These are phyloP conservation scores for Fusarium sp. DNA, from an alignment of 2,329 filamentous ascomycete species.

Conservation along the genomic window DNA sequence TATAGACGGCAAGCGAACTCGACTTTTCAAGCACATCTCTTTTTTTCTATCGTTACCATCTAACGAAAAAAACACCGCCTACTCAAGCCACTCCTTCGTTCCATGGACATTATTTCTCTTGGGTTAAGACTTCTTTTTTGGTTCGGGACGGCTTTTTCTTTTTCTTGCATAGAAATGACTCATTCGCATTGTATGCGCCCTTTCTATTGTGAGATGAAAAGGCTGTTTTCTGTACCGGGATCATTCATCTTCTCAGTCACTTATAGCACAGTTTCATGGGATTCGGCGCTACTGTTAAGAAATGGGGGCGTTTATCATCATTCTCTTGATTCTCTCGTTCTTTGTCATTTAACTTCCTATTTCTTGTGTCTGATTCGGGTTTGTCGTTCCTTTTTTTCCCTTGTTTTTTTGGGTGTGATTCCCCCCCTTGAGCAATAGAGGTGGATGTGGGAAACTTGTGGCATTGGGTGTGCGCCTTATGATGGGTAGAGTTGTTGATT, in stretches of 20 bases:
- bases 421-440: conserved; percentile 15
- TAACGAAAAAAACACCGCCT: conserved; percentile 18
- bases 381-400: conserved; percentile 19
- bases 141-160: not conserved
- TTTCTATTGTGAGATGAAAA: not conserved
- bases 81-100: conserved; percentile 30
- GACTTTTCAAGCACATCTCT: conserved; percentile 31
- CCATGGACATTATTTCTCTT: conserved; percentile 29
- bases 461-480: conserved; percentile 29
- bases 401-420: conserved; percentile 1
- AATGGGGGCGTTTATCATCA: conserved; percentile 32
- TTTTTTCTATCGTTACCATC: conserved; percentile 25
- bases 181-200: not conserved
- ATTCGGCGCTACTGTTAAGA: conserved; percentile 42
- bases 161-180: conserved; percentile 11
- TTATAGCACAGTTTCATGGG: conserved; percentile 34
- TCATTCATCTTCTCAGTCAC: conserved; percentile 22
- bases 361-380: conserved; percentile 9
- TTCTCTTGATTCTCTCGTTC: conserved; percentile 7
- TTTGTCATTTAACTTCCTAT: conserved; percentile 16
- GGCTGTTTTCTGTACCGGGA: conserved; percentile 11
- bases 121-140: conserved; percentile 22
- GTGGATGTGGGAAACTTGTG: conserved; percentile 7
- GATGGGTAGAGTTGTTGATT: conserved; percentile 29
- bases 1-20: conserved; percentile 47